These are phyloP conservation scores for Wilhelminamyces savonicus DNA, from an alignment of 805 yeast species.

Conservation along the genomic window DNA sequence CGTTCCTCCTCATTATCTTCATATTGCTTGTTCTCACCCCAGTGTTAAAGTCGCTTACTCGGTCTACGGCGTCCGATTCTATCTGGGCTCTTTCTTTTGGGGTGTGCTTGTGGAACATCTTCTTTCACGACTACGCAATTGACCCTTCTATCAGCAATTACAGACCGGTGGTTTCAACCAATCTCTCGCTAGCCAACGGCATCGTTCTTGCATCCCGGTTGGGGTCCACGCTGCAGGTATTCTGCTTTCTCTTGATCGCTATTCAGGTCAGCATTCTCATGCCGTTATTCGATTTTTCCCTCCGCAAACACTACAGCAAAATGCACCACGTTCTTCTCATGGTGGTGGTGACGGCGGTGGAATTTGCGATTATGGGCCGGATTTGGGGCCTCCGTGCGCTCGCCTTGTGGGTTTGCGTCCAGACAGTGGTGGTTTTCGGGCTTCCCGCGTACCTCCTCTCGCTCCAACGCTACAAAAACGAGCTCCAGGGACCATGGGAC, in stretches of 20 bases:
- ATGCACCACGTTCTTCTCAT: slow-evolving; percentile 18
- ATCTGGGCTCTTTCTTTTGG: slow-evolving; percentile 90
- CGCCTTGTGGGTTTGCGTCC: slow-evolving; percentile 43
- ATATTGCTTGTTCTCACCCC: slow-evolving; percentile 79
- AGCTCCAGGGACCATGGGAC: slow-evolving; percentile 92
- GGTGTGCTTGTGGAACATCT: slow-evolving; percentile 62
- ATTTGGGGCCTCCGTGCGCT: neutral
- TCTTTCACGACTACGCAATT: slow-evolving; percentile 62
- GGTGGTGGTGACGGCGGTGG: slow-evolving; percentile 17
- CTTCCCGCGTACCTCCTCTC: slow-evolving; percentile 68
- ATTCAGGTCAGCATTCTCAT: slow-evolving; percentile 66
- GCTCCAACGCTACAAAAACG: slow-evolving; percentile 75
- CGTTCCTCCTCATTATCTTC: slow-evolving; percentile 62
- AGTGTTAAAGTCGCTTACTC: slow-evolving; percentile 78
- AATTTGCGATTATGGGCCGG: slow-evolving; percentile 18
- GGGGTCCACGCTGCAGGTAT: slow-evolving; percentile 65
- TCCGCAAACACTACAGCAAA: slow-evolving; percentile 35
- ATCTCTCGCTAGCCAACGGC: slow-evolving; percentile 77
- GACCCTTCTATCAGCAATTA: slow-evolving; percentile 28
- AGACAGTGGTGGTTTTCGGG: slow-evolving; percentile 42
- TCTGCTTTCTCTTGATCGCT: slow-evolving; percentile 72
- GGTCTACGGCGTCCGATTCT: slow-evolving; percentile 87
- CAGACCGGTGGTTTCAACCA: slow-evolving; percentile 65
- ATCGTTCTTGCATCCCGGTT: slow-evolving; percentile 89
- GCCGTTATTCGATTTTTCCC: slow-evolving; percentile 62